phyloP scores from a whole-genome alignment of 2,329 filamentous ascomycete genomes.

The Trichoderma semiorbis region DNA sequence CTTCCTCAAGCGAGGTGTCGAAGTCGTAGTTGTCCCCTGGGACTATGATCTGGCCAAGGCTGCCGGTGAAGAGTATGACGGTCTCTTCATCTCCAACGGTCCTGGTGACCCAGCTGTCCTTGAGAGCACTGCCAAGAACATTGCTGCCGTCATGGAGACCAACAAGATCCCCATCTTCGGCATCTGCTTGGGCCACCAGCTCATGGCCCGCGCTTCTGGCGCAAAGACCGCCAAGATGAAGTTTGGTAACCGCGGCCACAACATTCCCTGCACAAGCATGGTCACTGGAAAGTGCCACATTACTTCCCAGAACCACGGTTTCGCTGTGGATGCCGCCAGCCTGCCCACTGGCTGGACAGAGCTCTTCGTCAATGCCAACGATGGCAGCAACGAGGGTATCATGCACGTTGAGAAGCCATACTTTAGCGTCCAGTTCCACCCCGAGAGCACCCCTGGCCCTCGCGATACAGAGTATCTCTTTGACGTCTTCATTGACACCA shows the following conservation, averaged over 20 bases:
- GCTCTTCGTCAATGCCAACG: conserved; percentile 96
- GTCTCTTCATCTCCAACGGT: conserved; percentile 96
- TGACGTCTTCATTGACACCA: conserved; percentile 89
- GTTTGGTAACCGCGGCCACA: conserved; percentile 97
- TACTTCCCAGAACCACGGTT: conserved; percentile 98
- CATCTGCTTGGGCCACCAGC: conserved; percentile 93
- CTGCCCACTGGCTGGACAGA: conserved; percentile 82
- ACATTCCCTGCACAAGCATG: conserved; percentile 96
- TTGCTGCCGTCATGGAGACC: conserved; percentile 70
- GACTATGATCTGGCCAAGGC: conserved; percentile 83
- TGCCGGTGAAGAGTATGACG: conserved; percentile 82
- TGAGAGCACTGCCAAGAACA: conserved; percentile 73
- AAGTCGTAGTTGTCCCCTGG: conserved; percentile 94
- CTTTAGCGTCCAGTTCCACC: conserved; percentile 99
- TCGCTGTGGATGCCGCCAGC: conserved; percentile 77
- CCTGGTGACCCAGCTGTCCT: conserved; percentile 92
- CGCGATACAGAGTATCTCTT: conserved; percentile 96
- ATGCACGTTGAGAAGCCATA: conserved; percentile 80
- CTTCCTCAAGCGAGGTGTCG: conserved; percentile 84
- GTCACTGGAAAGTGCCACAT: conserved; percentile 97
- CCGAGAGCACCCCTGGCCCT: conserved; percentile 92
- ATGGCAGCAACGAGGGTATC: conserved; percentile 97
- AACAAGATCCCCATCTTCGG: conserved; percentile 87
- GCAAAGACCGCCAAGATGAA: conserved; percentile 94
- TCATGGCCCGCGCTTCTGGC: conserved; percentile 83